Evolutionary conservation across 192 early-diverging fungal species (phyloP).

Genomic region (Coemansia sp.): DNA sequence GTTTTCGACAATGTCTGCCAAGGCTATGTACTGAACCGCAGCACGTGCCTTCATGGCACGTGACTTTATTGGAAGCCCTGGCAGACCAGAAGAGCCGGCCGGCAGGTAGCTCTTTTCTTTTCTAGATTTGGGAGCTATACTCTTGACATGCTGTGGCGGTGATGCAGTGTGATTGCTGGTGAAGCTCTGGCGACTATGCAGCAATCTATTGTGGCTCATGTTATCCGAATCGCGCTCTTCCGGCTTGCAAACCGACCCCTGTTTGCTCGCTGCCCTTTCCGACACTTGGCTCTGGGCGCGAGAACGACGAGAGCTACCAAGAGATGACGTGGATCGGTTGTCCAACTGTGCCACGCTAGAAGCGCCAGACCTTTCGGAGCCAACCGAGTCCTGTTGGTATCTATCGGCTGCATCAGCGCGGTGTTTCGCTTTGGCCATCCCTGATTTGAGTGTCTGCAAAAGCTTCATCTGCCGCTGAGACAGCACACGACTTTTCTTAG

Average conservation of each 20-base stretch:
- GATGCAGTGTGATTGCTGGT: conserved; percentile 1
- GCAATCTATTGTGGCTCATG: conserved; percentile 4
- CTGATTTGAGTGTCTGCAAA: conserved; percentile 2
- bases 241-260: not conserved
- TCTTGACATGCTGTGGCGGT: not conserved
- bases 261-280: not conserved
- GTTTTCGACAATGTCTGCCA: conserved; percentile 42
- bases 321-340: not conserved
- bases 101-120: conserved; percentile 30
- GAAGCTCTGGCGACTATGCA: conserved; percentile 11
- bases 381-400: not conserved
- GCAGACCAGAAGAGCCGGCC: conserved; percentile 21
- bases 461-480: conserved; percentile 2
- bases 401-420: not conserved
- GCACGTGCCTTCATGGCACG: conserved; percentile 27
- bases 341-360: not conserved
- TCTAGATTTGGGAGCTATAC: conserved; percentile 2
- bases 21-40: conserved; percentile 40
- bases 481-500: conserved; percentile 1
- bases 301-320: not conserved
- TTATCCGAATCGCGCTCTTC: conserved; percentile 6
- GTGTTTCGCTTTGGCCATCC: conserved; percentile 1
- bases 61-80: conserved; percentile 23
- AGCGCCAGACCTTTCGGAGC: not conserved
- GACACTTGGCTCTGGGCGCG: not conserved